Evolutionary conservation across 371 early-diverging fungal species (phyloP), one percentile per base, ranked within the genome.

Genomic region (Mucor saturninus): DNA sequence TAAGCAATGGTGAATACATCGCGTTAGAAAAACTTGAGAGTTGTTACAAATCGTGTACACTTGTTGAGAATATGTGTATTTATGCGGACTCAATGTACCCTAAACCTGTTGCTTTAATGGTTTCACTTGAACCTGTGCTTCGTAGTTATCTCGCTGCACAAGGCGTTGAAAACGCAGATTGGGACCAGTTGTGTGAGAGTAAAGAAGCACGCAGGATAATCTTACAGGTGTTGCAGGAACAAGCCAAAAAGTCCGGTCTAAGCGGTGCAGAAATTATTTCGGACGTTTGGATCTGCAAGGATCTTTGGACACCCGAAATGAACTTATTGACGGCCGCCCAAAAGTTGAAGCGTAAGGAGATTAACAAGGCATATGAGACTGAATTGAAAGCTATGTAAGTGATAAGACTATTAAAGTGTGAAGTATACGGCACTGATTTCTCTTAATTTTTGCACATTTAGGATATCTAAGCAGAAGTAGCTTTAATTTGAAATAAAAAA

Each of bases 11-110:
- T 67, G 99, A 99, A 77, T 99, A 99, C 81, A 94, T 92, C 80
- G 97, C 97, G 0, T 83, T 99, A 40, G 99, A 99, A 74, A 98
- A 96, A 69, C 79, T 99, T 40, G 99, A 99, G 77, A 88, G 94
- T 13, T 81, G 91, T 6, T 97, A 96, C 88, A 91, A 91, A 75
- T 85, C 87, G 52, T 87, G 87, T 32, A 62, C 82, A 10, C 88
- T 80, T 67, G 91, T 93, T 50, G 86, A 85, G 71, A 93, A 93
- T 71, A 83, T 97, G 54, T 94, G 93, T 77, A 85, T 98, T 28
- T 89, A 90, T 74, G 97, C 91, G 7, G 91, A 96, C 65, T 77
- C 92, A 8, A 69, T 84, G 51, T 79, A 86, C 54, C 56, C 78
- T 64, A 83, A 77, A 54, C 85, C 89, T 13, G 89, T 95, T 5